Conservation (phyloP, 179 eudicot genomes). For the Sideroxylon spinosum region DNA sequence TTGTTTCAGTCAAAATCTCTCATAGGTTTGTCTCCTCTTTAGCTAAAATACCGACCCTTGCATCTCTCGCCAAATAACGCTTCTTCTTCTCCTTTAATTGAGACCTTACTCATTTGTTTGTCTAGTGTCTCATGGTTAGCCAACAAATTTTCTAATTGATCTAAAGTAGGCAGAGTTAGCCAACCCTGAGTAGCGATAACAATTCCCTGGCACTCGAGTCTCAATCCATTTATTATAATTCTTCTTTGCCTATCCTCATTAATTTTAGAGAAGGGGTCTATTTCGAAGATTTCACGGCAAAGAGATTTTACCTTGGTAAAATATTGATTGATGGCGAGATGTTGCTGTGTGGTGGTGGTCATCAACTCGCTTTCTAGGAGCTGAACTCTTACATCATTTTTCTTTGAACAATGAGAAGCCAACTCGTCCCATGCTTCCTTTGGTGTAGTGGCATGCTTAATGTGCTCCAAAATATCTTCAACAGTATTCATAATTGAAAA, state of each 20-base stretch:
- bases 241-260: too few relatives aligned
- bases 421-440: neutral
- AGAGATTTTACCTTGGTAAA: neutral
- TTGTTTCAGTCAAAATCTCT: neutral
- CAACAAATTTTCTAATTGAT: too few relatives aligned
- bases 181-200: too few relatives aligned
- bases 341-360: too few relatives aligned
- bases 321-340: neutral
- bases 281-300: neutral
- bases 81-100: neutral
- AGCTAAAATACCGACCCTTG: neutral
- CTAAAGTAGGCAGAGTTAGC: too few relatives aligned
- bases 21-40: neutral
- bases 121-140: neutral
- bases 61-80: neutral
- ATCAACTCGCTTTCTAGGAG: too few relatives aligned
- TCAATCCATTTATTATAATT: too few relatives aligned
- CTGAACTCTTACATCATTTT: neutral
- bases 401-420: too few relatives aligned
- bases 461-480: slow-evolving; percentile 6
- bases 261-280: neutral
- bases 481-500: neutral
- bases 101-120: neutral
- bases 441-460: slow-evolving; percentile 2
- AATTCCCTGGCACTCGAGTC: too few relatives aligned